Conservation (phyloP, 805 yeast species). For the Candida bentonensis region DNA sequence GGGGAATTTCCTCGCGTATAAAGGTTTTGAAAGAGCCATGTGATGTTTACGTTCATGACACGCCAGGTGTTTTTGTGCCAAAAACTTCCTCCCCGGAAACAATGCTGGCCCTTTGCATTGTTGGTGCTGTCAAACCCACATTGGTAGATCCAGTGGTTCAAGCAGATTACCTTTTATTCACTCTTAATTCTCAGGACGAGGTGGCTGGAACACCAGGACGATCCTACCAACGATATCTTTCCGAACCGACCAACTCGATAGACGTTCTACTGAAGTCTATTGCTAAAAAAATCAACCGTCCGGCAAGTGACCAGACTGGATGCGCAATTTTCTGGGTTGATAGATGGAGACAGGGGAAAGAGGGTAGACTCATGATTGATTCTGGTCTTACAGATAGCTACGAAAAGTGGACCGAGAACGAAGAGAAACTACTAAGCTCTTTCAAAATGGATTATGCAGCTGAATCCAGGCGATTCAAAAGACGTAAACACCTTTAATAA, state of each 20-base stretch:
- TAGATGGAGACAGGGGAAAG: constrained; percentile 44
- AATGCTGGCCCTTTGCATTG: constrained; percentile 59
- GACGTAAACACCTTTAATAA: background rate
- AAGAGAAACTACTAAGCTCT: background rate
- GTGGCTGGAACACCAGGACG: constrained; percentile 16
- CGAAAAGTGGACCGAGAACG: constrained; percentile 6
- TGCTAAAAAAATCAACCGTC: constrained; percentile 26
- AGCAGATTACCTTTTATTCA: constrained; percentile 70
- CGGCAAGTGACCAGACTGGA: constrained; percentile 31
- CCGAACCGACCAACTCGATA: constrained; percentile 60
- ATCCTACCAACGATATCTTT: constrained; percentile 31
- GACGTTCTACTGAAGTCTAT: constrained; percentile 38
- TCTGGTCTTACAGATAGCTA: constrained; percentile 15
- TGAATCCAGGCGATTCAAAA: background rate
- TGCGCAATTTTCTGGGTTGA: constrained; percentile 53
- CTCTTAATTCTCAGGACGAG: constrained; percentile 35
- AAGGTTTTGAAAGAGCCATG: constrained; percentile 42
- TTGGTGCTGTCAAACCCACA: constrained; percentile 58
- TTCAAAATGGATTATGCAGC: constrained; percentile 1
- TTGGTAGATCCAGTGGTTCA: constrained; percentile 72
- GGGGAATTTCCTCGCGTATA: constrained; percentile 63
- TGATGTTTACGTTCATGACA: constrained; percentile 61
- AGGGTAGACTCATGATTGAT: constrained; percentile 12
- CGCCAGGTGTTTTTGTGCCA: constrained; percentile 89
- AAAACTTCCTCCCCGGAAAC: constrained; percentile 47